Percentiles rank a stretch among this genome's conserved stretches.
These are phyloP conservation scores for Coemansia sp. DNA, from an alignment of 192 early-diverging fungal species.

Conservation along the genomic window DNA sequence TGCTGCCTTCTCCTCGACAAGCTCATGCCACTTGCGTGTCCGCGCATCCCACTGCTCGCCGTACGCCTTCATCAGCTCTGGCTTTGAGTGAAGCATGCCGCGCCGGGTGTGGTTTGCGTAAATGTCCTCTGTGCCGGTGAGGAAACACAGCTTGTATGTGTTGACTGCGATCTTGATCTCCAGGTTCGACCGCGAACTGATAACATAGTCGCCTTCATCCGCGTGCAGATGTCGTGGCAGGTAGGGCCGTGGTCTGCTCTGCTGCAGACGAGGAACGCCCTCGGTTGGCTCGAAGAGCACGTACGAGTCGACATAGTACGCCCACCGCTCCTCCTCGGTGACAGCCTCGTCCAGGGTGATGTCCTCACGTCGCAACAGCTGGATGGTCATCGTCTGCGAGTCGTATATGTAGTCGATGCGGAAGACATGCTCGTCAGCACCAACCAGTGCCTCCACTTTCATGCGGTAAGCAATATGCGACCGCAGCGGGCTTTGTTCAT, in stretches of 20 bases:
- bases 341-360: constrained; percentile 76
- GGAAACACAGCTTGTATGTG: constrained; percentile 97
- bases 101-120: constrained; percentile 57
- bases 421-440: constrained; percentile 77
- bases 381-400: constrained; percentile 72
- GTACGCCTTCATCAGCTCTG: constrained; percentile 23
- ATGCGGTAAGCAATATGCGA: constrained; percentile 71
- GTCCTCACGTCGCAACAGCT: constrained; percentile 88
- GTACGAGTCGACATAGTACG: constrained; percentile 93
- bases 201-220: constrained; percentile 55
- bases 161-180: constrained; percentile 97
- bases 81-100: constrained; percentile 15
- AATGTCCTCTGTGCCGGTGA: constrained; percentile 94
- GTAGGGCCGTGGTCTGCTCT: constrained; percentile 66
- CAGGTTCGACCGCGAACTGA: constrained; percentile 74
- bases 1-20: constrained; percentile 31
- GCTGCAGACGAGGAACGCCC: constrained; percentile 60
- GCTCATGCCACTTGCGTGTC: constrained; percentile 33
- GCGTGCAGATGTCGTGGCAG: constrained; percentile 58
- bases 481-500: constrained; percentile 59
- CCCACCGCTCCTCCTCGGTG: constrained; percentile 90
- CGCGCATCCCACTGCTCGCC: constrained; percentile 28
- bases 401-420: constrained; percentile 73
- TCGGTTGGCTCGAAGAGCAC: constrained; percentile 85
- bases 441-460: constrained; percentile 68